These are phyloP conservation scores for Glonium stellatum DNA, from an alignment of 495 filamentous ascomycete species.

Conservation along the genomic window DNA sequence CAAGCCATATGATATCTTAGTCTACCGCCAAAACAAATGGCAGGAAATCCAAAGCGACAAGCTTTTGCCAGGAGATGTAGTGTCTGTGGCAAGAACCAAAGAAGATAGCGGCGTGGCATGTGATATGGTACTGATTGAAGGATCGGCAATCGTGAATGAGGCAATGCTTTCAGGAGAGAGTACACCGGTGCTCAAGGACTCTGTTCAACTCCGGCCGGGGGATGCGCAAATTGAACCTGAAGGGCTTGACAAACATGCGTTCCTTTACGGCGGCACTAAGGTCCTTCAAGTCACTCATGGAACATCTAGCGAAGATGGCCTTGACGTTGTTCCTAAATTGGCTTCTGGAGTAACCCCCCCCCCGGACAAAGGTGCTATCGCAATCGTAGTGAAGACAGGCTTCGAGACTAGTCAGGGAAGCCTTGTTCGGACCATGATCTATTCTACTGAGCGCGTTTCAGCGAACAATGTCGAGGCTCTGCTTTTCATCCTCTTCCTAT, in stretches of 20 bases:
- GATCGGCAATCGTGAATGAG: slow-evolving; percentile 96
- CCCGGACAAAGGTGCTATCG: slow-evolving; percentile 90
- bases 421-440: slow-evolving; percentile 98
- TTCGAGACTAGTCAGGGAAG: slow-evolving; percentile 98
- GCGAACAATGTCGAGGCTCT: slow-evolving; percentile 94
- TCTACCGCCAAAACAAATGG: slow-evolving; percentile 81
- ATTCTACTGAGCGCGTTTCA: slow-evolving; percentile 96
- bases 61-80: slow-evolving; percentile 91
- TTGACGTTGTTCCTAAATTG: slow-evolving; percentile 52
- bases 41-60: slow-evolving; percentile 85
- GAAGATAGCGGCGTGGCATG: slow-evolving; percentile 96
- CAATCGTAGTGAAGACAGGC: slow-evolving; percentile 91
- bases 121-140: slow-evolving; percentile 92
- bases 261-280: slow-evolving; percentile 95
- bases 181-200: slow-evolving; percentile 93
- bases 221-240: slow-evolving; percentile 83
- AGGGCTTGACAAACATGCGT: slow-evolving; percentile 90
- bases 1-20: slow-evolving; percentile 91
- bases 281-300: slow-evolving; percentile 89
- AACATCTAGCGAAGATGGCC: slow-evolving; percentile 59
- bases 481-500: slow-evolving; percentile 91
- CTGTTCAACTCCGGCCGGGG: slow-evolving; percentile 79
- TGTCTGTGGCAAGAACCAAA: slow-evolving; percentile 89
- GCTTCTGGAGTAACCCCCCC: slow-evolving; percentile 65
- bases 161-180: slow-evolving; percentile 98